Conservation (phyloP, 2,329 filamentous ascomycete genomes). For the Didymella arachidicola region DNA sequence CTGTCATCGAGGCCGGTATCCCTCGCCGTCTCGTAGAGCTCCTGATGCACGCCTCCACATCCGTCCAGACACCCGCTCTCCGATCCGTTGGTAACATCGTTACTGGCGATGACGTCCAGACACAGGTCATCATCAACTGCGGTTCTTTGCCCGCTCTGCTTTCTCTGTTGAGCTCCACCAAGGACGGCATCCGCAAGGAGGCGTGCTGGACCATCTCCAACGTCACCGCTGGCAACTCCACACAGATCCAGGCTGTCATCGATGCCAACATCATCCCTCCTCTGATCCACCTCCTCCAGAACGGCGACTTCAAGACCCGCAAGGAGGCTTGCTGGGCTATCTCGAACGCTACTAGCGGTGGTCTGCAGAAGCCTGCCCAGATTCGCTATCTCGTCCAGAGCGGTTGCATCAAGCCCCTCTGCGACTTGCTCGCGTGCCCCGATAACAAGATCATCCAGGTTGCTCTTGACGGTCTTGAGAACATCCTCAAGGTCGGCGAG, state of each 20-base stretch:
- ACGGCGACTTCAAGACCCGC: conserved; percentile 97
- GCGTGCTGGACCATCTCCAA: conserved; percentile 99
- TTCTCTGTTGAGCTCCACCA: conserved; percentile 92
- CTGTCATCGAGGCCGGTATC: conserved; percentile 97
- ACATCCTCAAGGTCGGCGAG: conserved; percentile 98
- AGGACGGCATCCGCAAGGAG: conserved; percentile 99
- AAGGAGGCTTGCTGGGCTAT: conserved; percentile 99
- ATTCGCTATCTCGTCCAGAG: conserved; percentile 93
- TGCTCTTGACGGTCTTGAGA: conserved; percentile 95
- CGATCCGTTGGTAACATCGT: conserved; percentile 99
- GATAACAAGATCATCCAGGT: conserved; percentile 99
- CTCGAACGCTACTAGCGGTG: conserved; percentile 96
- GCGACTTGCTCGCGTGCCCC: conserved; percentile 91
- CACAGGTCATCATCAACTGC: conserved; percentile 99
- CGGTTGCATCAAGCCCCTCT: conserved; percentile 96
- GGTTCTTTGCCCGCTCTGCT: conserved; percentile 91
- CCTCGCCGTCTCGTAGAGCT: conserved; percentile 95
- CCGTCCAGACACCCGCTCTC: conserved; percentile 95
- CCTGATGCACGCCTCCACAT: conserved; percentile 97
- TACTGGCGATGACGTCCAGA: conserved; percentile 97
- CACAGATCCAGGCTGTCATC: conserved; percentile 95
- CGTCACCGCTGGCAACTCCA: conserved; percentile 96
- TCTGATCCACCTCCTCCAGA: conserved; percentile 92
- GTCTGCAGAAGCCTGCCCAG: conserved; percentile 97
- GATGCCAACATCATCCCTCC: conserved; percentile 97